A percentile compares a stretch with the other conserved stretches of the same genome.
Evolutionary conservation across 768 basidiomycete genomes (phyloP).

Genomic region (Pisolithus marmoratus): DNA sequence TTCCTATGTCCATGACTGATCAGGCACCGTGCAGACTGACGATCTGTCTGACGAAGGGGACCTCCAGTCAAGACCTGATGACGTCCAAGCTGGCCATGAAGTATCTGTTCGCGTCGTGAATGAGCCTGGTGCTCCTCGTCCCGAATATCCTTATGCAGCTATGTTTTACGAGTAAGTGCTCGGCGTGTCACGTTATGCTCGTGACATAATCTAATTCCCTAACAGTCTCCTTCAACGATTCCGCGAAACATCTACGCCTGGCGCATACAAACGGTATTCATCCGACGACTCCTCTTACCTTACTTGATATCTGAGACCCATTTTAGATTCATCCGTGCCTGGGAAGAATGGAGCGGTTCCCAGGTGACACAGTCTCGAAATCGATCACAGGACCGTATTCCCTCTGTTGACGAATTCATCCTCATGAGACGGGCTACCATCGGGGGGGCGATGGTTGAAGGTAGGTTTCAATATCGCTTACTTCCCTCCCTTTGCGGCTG

Average conservation of each 20-base stretch:
- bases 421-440: conserved; percentile 33
- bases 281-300: neutral
- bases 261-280: conserved; percentile 29
- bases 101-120: conserved; percentile 26
- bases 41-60: conserved; percentile 34
- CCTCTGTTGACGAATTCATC: conserved; percentile 35
- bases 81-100: conserved; percentile 28
- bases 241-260: conserved; percentile 31
- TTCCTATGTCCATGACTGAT: conserved; percentile 1
- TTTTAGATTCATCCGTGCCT: conserved; percentile 30
- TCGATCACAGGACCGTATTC: conserved; percentile 31
- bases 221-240: conserved; percentile 29
- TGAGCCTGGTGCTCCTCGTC: conserved; percentile 23
- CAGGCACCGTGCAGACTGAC: conserved; percentile 22
- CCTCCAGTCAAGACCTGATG: conserved; percentile 30
- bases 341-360: conserved; percentile 30
- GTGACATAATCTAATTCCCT: conserved; percentile 5
- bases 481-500: neutral
- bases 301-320: neutral
- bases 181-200: neutral
- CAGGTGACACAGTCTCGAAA: conserved; percentile 32
- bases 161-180: conserved; percentile 34
- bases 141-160: conserved; percentile 32
- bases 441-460: conserved; percentile 35
- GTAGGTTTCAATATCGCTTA: conserved; percentile 11